These are phyloP conservation scores for Chrysanthemum makinoi DNA, from an alignment of 129 eudicot genomes.

Conservation along the genomic window DNA sequence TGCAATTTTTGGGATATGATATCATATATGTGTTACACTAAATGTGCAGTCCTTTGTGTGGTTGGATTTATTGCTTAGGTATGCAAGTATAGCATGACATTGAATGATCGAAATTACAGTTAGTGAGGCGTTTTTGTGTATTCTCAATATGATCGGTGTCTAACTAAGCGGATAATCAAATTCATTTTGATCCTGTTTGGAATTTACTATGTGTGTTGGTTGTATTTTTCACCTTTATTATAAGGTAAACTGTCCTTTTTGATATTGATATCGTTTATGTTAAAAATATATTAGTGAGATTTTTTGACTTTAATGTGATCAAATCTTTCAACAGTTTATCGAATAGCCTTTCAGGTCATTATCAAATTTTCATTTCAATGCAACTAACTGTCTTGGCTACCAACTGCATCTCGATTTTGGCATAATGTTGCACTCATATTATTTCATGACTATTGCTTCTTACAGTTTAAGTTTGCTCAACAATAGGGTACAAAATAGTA, in stretches of 20 bases:
- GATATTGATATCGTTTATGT: slow-evolving; percentile 4
- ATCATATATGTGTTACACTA: not conserved
- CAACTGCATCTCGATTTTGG: not conserved
- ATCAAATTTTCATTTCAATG: too few species aligned
- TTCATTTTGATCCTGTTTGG: not conserved
- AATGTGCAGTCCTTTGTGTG: not conserved
- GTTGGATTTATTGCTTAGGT: not conserved
- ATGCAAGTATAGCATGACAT: slow-evolving; percentile 16
- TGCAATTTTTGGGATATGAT: slow-evolving; percentile 1
- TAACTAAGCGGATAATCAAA: not conserved
- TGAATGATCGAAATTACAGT: not conserved
- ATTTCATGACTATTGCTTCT: not conserved
- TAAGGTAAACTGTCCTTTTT: not conserved
- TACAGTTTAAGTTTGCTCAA: not conserved
- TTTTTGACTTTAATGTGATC: not conserved
- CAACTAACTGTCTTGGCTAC: not conserved
- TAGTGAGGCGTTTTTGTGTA: not conserved
- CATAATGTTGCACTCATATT: not conserved
- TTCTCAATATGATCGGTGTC: not conserved
- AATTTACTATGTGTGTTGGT: not conserved
- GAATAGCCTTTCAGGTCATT: too few species aligned
- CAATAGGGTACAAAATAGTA: slow-evolving; percentile 10
- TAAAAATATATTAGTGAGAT: not conserved
- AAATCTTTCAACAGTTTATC: too few species aligned
- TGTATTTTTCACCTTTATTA: not conserved